Evolutionary conservation across 371 early-diverging fungal genomes (phyloP), one percentile per base, ranked within the genome.

Genomic region (Mucor plumbeus): DNA sequence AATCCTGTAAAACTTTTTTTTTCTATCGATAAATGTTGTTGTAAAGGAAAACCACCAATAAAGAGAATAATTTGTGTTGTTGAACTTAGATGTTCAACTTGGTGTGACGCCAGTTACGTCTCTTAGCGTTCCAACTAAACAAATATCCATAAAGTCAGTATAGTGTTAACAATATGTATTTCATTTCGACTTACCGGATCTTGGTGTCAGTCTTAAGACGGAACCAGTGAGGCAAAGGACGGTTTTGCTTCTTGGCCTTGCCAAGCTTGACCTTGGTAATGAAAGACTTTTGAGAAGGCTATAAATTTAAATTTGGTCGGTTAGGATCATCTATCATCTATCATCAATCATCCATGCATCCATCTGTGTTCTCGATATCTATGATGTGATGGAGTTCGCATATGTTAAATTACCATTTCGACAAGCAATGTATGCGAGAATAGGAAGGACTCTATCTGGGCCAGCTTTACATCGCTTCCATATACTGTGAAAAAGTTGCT

Each of bases 91-190:
- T 80, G 88, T 93, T 92, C 80, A 97, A 87, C 96, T 99, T 97
- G 86, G 96, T 97, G 81, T 96, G 94, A 85, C 97, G 91, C 99
- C 99, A 99, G 95, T 98, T 91, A 74, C 98, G 94, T 73, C 99
- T 93, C 94, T 99, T 99, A 76, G 95, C 90, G 90, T 97, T 99
- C 94, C 97, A 99, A 75, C 96, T 88, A 70, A 19, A n/a, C 34
- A 53, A 7, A 39, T 0, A 48, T 26, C 40, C 40, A 26, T 17
- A 50, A 26, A 21, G 21, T 50, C 14, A 54, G 53, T 39, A 40
- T 33, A 9, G 5, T 38, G 38, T 11, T 1, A 7, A 38, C 43
- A 41, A 2, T 11, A 19, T 44, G 33, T 33, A 6, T 4, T 38
- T 9, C 38, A 26, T 26, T 26, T 38, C 9, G 13, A 35, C 61